Evolutionary conservation across 352 stramenopile species (phyloP), one percentile per base, ranked within the genome.

Genomic region (Peronospora farinosa): DNA sequence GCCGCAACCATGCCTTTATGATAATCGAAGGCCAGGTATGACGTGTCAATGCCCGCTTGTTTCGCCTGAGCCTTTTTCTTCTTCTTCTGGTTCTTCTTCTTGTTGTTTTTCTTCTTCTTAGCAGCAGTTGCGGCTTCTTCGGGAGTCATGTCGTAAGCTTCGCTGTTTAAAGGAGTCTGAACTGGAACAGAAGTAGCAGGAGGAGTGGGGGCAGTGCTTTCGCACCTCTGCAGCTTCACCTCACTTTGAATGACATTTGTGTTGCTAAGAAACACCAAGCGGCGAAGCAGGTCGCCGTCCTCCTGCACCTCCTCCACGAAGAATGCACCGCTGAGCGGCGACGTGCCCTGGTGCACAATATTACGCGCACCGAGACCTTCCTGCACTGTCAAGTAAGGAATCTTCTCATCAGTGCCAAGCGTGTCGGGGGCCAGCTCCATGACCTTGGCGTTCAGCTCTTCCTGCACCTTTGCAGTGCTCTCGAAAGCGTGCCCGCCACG

Each of bases 171-270:
- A 44, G 63, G 27, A 30, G 33, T 17, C n/a, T 61, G 38, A 40
- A 52, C 40, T 5, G 38, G n/a, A 31, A 40, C 32, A 19, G 37
- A 10, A 16, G 40, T 16, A 36, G 40, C 35, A 37, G 50, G 17
- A 63, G 38, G 11, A 39, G 44, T 30, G 6, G 41, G 30, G 9
- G 33, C 35, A 51, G 37, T 5, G 15, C n/a, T 44, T 28, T 38
- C 44, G 10, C 44, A 37, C 11, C 40, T 38, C 17, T 78, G 19
- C 31, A 90, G 49, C 33, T 69, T 65, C 15, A 86, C 78, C 37
- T 92, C 80, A 51, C 72, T 88, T 54, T 92, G 80, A 37, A 92
- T 86, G 28, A 84, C 69, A 45, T 84, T 82, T 5, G 62, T 74
- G 47, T 88, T 88, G 43, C 60, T 74, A 30, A 83, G 61, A 40